phyloP scores from a whole-genome alignment of 2,329 filamentous ascomycete genomes.

The Phaeosphaeria sp. region DNA sequence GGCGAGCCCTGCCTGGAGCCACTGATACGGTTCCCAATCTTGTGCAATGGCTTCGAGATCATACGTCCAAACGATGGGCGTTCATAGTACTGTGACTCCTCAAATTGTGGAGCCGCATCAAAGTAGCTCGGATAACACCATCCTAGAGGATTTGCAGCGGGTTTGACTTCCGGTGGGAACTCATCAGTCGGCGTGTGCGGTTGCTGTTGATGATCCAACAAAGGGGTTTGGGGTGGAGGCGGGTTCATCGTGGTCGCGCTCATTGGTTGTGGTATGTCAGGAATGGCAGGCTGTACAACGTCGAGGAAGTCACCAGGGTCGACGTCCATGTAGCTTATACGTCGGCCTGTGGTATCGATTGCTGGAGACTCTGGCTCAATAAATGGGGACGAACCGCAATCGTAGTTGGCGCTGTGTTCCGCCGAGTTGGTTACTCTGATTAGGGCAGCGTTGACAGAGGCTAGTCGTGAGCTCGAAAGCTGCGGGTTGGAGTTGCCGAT shows the following conservation, averaged over 20 bases:
- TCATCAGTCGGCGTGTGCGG: conserved; percentile 17
- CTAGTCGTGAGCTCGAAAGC: conserved; percentile 34
- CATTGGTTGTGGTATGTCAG: conserved; percentile 31
- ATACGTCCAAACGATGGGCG: conserved; percentile 44
- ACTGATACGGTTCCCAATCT: conserved; percentile 38
- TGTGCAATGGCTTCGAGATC: conserved; percentile 43
- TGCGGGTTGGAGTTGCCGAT: conserved; percentile 40
- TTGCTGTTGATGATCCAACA: conserved; percentile 27
- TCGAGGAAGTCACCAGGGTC: conserved; percentile 40
- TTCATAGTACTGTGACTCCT: conserved; percentile 47
- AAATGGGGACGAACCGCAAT: conserved; percentile 35
- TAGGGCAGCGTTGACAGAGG: conserved; percentile 41
- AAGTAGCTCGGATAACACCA: conserved; percentile 47
- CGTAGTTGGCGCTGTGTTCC: conserved; percentile 25
- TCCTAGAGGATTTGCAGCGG: conserved; percentile 37
- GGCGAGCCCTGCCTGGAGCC: conserved; percentile 31
- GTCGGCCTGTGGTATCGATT: conserved; percentile 32
- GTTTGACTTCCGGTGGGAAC: conserved; percentile 40
- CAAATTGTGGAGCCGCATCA: conserved; percentile 41
- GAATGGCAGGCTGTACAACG: conserved; percentile 37
- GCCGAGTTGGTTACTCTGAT: conserved; percentile 29
- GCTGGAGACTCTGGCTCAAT: conserved; percentile 32
- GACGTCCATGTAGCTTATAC: conserved; percentile 49
- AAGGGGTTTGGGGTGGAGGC: conserved; percentile 25
- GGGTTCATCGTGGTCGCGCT: conserved; percentile 22